phyloP scores from a whole-genome alignment of 352 stramenopile species.

The Pythium folliculosum region DNA sequence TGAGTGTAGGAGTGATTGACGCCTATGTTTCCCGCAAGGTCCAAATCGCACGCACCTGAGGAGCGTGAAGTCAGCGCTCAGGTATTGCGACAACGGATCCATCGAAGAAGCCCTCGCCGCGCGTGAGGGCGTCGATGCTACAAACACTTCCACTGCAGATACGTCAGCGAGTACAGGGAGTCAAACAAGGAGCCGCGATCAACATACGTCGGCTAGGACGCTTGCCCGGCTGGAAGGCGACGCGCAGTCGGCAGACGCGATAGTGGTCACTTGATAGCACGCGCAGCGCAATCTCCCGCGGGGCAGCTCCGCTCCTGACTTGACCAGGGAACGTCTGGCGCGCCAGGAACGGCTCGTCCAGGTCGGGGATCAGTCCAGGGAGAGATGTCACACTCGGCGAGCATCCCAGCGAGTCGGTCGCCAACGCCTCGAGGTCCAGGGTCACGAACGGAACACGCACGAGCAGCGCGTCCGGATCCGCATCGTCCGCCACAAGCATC shows the following conservation, averaged over 20 bases:
- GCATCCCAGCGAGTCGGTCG: not conserved
- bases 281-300: conserved; percentile 37
- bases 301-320: not conserved
- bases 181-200: too few species aligned
- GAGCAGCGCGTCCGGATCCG: not conserved
- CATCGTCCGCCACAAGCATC: not conserved
- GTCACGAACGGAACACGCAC: conserved; percentile 4
- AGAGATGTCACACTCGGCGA: not conserved
- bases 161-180: too few species aligned
- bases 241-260: not conserved
- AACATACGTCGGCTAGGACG: conserved; percentile 23
- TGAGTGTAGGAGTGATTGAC: too few species aligned
- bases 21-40: too few species aligned
- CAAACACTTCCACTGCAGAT: conserved; percentile 7
- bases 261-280: conserved; percentile 31
- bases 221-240: conserved; percentile 17
- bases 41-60: conserved; percentile 21
- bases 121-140: not conserved
- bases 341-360: not conserved
- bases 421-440: not conserved
- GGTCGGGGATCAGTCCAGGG: not conserved
- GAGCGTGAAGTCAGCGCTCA: conserved; percentile 14
- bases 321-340: not conserved
- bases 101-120: not conserved
- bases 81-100: conserved; percentile 25